phyloP scores from a whole-genome alignment of 2,329 filamentous ascomycete genomes.

The Verticillium alfalfae region DNA sequence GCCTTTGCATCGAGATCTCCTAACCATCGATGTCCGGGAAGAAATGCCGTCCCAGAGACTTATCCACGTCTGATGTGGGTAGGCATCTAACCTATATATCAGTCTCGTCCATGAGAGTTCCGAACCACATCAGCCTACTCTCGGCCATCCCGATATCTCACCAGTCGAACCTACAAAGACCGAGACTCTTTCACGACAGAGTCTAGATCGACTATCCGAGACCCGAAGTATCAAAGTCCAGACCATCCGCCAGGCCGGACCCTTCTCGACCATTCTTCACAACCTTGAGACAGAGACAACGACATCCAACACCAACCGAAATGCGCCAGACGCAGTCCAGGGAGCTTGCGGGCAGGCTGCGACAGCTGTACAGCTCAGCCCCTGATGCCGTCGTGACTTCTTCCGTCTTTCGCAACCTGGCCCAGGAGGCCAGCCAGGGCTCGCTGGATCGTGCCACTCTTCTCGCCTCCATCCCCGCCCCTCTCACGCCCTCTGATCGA shows the following conservation, averaged over 20 bases:
- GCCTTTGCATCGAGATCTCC: background rate
- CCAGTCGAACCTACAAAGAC: background rate
- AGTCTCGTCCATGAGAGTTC: background rate
- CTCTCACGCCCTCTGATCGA: slow-evolving; percentile 12
- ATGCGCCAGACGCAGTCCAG: background rate
- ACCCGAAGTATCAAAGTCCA: background rate
- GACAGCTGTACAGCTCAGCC: background rate
- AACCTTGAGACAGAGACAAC: background rate
- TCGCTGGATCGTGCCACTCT: slow-evolving; percentile 6
- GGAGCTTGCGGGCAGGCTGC: background rate
- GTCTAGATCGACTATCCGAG: background rate
- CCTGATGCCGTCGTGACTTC: background rate
- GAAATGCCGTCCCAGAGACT: background rate
- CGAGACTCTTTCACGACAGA: background rate
- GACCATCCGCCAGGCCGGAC: background rate
- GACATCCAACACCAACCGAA: background rate
- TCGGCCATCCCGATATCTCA: background rate
- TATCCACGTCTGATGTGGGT: background rate
- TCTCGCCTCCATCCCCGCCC: slow-evolving; percentile 15
- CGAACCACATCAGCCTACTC: background rate
- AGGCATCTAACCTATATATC: background rate
- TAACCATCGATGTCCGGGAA: background rate
- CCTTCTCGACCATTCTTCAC: background rate
- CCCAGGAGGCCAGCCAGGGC: background rate
- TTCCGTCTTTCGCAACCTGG: background rate